A percentile compares a stretch with the other conserved stretches of the same genome.
Conservation (phyloP, 1,284 basidiomycete genomes). For the Phlebopus sp. region DNA sequence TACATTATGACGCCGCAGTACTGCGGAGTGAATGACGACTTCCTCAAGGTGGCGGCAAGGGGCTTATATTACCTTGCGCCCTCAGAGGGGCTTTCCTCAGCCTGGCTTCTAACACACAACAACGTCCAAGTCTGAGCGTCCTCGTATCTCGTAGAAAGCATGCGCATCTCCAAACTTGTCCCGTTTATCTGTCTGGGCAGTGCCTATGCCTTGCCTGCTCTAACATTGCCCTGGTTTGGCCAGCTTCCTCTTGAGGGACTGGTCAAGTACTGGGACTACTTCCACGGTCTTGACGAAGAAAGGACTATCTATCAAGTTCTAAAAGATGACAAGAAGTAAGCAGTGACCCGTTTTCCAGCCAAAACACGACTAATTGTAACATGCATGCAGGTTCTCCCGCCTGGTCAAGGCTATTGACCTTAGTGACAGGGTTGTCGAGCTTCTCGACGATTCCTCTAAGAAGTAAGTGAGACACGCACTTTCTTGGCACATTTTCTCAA, state of each 20-base stretch:
- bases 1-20: background rate
- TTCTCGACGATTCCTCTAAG: slow-evolving; percentile 42
- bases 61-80: slow-evolving; percentile 1
- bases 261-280: slow-evolving; percentile 6
- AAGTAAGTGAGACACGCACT: slow-evolving; percentile 27
- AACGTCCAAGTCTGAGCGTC: background rate
- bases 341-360: background rate
- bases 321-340: slow-evolving; percentile 35
- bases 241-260: slow-evolving; percentile 18
- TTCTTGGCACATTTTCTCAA: background rate
- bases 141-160: slow-evolving; percentile 4
- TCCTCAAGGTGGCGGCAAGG: background rate
- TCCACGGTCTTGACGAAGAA: slow-evolving; percentile 13
- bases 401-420: slow-evolving; percentile 45
- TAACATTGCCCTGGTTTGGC: slow-evolving; percentile 24
- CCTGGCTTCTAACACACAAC: background rate
- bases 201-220: slow-evolving; percentile 17
- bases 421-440: slow-evolving; percentile 39
- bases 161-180: slow-evolving; percentile 17
- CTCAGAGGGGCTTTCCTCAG: background rate
- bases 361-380: background rate
- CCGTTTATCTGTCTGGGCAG: slow-evolving; percentile 13
- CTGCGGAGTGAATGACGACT: slow-evolving; percentile 17
- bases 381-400: slow-evolving; percentile 35
- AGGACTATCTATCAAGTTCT: slow-evolving; percentile 44